Evolutionary conservation across 2,329 filamentous ascomycete genomes (phyloP), one percentile per base, ranked within the genome.

Genomic region (Tolypocladium tropicale): DNA sequence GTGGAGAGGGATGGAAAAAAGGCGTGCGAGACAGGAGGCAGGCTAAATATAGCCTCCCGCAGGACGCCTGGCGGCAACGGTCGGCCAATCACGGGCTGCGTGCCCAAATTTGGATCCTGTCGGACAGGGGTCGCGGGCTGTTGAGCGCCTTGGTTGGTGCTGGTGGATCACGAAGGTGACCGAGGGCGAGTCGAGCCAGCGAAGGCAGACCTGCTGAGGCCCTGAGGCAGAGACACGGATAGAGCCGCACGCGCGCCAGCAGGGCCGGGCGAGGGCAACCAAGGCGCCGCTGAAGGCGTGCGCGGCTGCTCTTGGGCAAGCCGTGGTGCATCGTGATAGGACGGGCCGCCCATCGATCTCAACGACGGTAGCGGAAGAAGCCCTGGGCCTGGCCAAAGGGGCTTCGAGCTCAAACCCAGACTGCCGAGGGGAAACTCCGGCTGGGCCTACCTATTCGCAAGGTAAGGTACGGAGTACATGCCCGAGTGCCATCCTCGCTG

Each of bases 31-130:
- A 53, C 53, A 52, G 25, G 55, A 55, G 21, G 33, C 53, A 61
- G 59, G 57, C 68, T 70, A 70, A 69, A 68, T 68, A 68, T 70
- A 70, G 68, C 52, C 56, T 53, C 60, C 54, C 58, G 61, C 62
- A 63, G 60, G 61, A 62, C 60, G 59, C 61, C 63, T 59, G 62
- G 68, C 68, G 68, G 65, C 64, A 68, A 70, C 52, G 28, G 30
- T 43, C 7, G 54, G 43, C 68, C 68, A 70, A 70, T 70, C 63
- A 70, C 32, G 51, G 4, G 5, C 52, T 18, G 34, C 28, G 25
- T 52, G 51, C 57, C 46, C 59, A 65, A 64, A 66, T 66, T 65
- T 68, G 64, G 61, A 49, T 49, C 16, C 28, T 25, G 30, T 4
- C 46, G 11, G n/a, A 28, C 46, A 49, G 46, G 46, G 46, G 25